phyloP scores from a whole-genome alignment of 2,329 filamentous ascomycete genomes.

The Cladosporium sp. region DNA sequence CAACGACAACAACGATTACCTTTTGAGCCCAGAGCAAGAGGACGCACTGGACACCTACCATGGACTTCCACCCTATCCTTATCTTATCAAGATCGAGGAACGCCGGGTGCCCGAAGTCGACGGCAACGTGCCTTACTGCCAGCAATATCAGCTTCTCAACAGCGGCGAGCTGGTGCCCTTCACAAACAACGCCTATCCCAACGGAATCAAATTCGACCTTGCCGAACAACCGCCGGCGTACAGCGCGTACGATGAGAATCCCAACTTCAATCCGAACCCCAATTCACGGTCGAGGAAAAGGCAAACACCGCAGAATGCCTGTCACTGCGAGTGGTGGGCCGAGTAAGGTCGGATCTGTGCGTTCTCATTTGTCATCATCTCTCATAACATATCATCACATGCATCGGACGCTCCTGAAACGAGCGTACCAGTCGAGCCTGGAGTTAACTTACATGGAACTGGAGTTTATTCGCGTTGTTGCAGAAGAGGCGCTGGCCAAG shows the following conservation, averaged over 20 bases:
- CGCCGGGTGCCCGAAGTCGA: conserved; percentile 52
- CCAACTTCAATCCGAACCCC: neutral
- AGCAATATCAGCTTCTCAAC: conserved; percentile 62
- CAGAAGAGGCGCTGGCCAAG: conserved; percentile 5
- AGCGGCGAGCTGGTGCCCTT: conserved; percentile 40
- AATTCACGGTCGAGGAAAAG: neutral
- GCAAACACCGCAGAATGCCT: neutral
- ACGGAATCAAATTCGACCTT: conserved; percentile 7
- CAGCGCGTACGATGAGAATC: conserved; percentile 4
- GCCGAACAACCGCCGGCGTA: conserved; percentile 7
- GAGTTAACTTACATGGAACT: conserved; percentile 9
- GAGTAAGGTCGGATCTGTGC: neutral
- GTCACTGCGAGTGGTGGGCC: conserved; percentile 16
- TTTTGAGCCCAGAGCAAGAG: conserved; percentile 8
- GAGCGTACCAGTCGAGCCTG: neutral
- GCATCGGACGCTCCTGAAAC: neutral
- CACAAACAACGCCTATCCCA: neutral
- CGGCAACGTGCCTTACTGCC: conserved; percentile 58
- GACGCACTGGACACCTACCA: conserved; percentile 19
- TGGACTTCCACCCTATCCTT: conserved; percentile 42
- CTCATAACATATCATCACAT: neutral
- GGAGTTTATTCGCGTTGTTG: conserved; percentile 10
- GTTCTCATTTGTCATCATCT: neutral
- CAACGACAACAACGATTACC: conserved; percentile 20
- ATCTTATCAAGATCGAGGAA: conserved; percentile 66